A percentile compares a stretch with the other conserved stretches of the same genome.
These are phyloP conservation scores for Cyberlindnera galapagoensis DNA, from an alignment of 805 yeast species.

Conservation along the genomic window DNA sequence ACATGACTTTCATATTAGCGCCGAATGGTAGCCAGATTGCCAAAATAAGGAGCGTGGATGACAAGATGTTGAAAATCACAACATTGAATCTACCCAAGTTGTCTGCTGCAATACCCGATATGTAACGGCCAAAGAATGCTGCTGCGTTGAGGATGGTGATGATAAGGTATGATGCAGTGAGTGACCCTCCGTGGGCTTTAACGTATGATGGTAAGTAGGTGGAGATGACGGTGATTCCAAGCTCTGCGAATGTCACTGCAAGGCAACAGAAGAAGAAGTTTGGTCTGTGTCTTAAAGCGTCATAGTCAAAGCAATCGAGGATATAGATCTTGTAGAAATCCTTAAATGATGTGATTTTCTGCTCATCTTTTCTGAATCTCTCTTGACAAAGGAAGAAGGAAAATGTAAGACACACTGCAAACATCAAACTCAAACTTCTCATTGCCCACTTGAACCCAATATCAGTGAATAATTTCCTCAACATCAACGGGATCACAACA, in stretches of 20 bases:
- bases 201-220: constrained; percentile 52
- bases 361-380: constrained; percentile 25
- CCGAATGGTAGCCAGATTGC: constrained; percentile 40
- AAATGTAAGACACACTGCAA: constrained; percentile 31
- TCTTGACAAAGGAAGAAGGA: constrained; percentile 36
- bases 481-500: constrained; percentile 45
- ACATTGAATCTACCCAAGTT: constrained; percentile 47
- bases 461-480: constrained; percentile 40
- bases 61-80: constrained; percentile 30
- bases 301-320: constrained; percentile 31
- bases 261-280: constrained; percentile 37
- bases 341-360: constrained; percentile 1
- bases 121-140: constrained; percentile 39
- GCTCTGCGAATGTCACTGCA: constrained; percentile 33
- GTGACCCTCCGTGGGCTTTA: constrained; percentile 38
- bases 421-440: constrained; percentile 44
- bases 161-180: constrained; percentile 37
- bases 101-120: constrained; percentile 42
- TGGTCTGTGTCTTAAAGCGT: constrained; percentile 31
- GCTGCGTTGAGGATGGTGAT: constrained; percentile 41
- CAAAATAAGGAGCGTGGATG: constrained; percentile 26
- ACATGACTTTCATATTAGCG: constrained; percentile 27
- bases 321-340: constrained; percentile 18
- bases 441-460: constrained; percentile 60
- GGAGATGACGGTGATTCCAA: constrained; percentile 31